Base-by-base conservation (phyloP, 768 basidiomycete species). In the Boletus coccyginus region DNA sequence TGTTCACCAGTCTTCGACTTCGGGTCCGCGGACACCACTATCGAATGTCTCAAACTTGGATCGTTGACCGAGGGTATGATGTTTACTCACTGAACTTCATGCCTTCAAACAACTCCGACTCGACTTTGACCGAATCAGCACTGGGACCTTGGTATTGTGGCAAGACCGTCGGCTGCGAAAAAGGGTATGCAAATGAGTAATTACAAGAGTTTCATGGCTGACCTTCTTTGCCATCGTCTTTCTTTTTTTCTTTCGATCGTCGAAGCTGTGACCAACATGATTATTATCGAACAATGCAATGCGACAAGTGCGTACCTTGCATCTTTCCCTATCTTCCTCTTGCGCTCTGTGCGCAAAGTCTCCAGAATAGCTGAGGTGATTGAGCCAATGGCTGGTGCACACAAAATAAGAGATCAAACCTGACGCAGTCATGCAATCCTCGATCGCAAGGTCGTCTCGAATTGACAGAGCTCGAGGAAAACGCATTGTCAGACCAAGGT, bases 381-480 rank as follows among this genome's bases (percentile, higher is more conserved):
- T 50, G n/a, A 60, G 50, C 21, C 33, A 36, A 42, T 24, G 16
- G 8, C 3, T 17, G 0, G 1, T 17, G 24, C 32, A 36, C 16
- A 46, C 29, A 21, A 39, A 17, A 16, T 7, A 52, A 36, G 19
- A 41, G n/a, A 47, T 46, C 59, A 17, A 55, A 88, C 91, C 83
- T 45, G 84, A 78, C 2, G 85, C 85, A 11, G 82, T 77, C 81
- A 88, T 80, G 68, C 90, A 92, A 63, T 93, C 91, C 2, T 80
- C 81, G 41, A 84, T 74, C 35, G 69, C 80, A 19, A 92, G 77
- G 63, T 97, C 94, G 48, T 91, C 90, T 24, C 92, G 83, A 57
- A 95, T 92, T 3, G 73, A 67, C 45, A 92, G 64, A 16, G 91
- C 93, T 54, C 95, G 83, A 44, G 97, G 96, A 67, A 99, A 99